Evolutionary conservation across 805 yeast genomes (phyloP), one percentile per base, ranked within the genome.

Genomic region (Saturnispora diversa): DNA sequence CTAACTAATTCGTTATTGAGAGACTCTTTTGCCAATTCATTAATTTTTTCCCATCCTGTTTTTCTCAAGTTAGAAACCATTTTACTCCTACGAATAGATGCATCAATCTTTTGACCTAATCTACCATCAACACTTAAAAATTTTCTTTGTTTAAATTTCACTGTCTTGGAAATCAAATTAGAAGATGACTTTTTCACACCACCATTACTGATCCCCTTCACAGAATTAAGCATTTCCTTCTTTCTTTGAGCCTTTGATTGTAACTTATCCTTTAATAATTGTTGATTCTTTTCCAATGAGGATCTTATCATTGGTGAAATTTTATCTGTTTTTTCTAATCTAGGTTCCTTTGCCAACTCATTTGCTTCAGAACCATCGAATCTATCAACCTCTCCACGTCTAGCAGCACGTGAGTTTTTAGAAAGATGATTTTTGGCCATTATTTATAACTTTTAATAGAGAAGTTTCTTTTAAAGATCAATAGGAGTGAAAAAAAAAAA

Each of bases 331-430:
- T 69, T 69, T 46, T 76, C 78, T 10, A 70, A 66, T 56, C 82
- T 73, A 35, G 85, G 80, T 15, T 80, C 58, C 10, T 63, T 56
- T 19, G 66, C 63, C 25, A 82, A 62, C 6, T 69, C 66, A 47
- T 68, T 72, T 8, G 71, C 70, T 50, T 70, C 74, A 5, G 47
- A 22, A 21, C 40, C 39, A 15, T 37, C 38, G 3, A 52, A 44
- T 4, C 51, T 61, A 1, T 70, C 65, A 15, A 63, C 68, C 44
- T 69, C 73, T 6, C 80, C 81, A 56, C 86, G 68, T 62, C 88
- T 75, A 2, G 92, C 88, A 2, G 87, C 86, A 63, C 92, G 71
- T 32, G 87, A 78, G 45, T 72, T 77, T 49, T 79, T 80, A 15
- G 85, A 78, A 21, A 77, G 71, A 21, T 39, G 42, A 15, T 39